phyloP scores from a whole-genome alignment of 305 asterid genomes.

The Fraxinus velutina region DNA sequence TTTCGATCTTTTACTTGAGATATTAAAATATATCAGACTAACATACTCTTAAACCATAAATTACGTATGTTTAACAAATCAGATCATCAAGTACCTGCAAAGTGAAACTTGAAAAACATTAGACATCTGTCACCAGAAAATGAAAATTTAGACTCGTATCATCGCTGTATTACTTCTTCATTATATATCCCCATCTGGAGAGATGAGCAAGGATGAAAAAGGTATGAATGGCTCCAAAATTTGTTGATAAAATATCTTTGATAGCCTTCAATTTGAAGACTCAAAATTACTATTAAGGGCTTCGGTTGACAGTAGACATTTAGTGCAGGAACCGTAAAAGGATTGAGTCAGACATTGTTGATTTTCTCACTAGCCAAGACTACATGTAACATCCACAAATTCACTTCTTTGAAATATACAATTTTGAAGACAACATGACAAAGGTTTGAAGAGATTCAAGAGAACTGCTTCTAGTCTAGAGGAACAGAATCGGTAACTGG shows the following conservation, averaged over 20 bases:
- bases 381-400: background rate
- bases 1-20: background rate
- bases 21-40: slow-evolving; percentile 4
- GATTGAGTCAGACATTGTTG: background rate
- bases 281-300: background rate
- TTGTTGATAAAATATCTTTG: background rate
- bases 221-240: background rate
- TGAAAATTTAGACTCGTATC: background rate
- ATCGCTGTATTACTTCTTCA: background rate
- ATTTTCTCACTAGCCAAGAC: background rate
- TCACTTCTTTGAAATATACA: background rate
- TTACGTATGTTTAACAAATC: background rate
- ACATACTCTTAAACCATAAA: background rate
- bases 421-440: background rate
- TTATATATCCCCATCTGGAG: background rate
- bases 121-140: slow-evolving; percentile 2
- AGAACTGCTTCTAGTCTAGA: background rate
- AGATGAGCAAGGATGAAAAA: background rate
- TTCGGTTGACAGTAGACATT: background rate
- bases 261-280: background rate
- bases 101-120: background rate
- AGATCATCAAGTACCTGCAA: background rate
- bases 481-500: slow-evolving; percentile 11
- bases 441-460: background rate
- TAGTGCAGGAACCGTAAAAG: background rate